A percentile compares a stretch with the other conserved stretches of the same genome.
Conservation (phyloP, 116 monocot species). For the Trichopus zeylanicus region DNA sequence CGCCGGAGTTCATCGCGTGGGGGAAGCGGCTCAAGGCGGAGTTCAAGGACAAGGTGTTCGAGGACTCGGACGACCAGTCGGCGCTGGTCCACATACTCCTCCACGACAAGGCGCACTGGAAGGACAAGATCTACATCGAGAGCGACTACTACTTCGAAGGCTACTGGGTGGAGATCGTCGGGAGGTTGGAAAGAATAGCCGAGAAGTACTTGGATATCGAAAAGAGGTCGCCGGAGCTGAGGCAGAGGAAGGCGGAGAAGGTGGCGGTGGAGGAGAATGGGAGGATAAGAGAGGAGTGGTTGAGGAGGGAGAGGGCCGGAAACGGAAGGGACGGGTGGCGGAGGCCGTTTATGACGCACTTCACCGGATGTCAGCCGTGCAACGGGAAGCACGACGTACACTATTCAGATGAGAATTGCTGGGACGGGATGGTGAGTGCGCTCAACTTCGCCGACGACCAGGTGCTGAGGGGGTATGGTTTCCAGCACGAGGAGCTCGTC, state of each 20-base stretch:
- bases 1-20: conserved; percentile 49
- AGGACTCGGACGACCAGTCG: conserved; percentile 74
- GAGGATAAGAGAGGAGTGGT: conserved; percentile 10
- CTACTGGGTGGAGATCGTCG: conserved; percentile 79
- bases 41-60: conserved; percentile 57
- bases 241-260: conserved; percentile 43
- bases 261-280: conserved; percentile 12
- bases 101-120: conserved; percentile 36
- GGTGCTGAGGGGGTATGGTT: conserved; percentile 57
- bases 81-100: conserved; percentile 63
- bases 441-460: conserved; percentile 76
- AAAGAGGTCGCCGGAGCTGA: conserved; percentile 12
- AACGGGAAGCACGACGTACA: conserved; percentile 44
- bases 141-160: conserved; percentile 68
- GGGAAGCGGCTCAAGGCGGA: conserved; percentile 33
- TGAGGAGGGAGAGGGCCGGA: conserved; percentile 13
- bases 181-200: conserved; percentile 31
- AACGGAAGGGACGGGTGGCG: conserved; percentile 24
- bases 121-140: conserved; percentile 55
- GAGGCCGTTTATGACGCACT: conserved; percentile 65
- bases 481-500: conserved; percentile 28
- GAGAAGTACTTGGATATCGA: conserved; percentile 36
- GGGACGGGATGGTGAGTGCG: conserved; percentile 37
- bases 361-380: conserved; percentile 79
- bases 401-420: conserved; percentile 53